A percentile compares a stretch with the other conserved stretches of the same genome.
Evolutionary conservation across 495 filamentous ascomycete genomes (phyloP).

Genomic region (Neurospora sp.): DNA sequence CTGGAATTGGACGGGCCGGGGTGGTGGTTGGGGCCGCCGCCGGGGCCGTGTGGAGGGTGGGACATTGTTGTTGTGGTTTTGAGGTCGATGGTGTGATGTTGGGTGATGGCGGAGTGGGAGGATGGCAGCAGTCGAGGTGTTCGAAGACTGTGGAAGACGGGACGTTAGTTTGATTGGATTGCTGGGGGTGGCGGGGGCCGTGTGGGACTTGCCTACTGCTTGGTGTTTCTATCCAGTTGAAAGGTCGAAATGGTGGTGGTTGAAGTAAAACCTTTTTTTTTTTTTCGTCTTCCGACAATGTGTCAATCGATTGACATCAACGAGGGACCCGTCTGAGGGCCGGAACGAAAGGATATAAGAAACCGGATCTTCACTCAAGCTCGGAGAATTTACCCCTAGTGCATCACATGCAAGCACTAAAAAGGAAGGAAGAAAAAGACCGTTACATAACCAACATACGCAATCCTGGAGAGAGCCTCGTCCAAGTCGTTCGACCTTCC

Average conservation of each 20-base stretch:
- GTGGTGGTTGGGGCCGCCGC: no score
- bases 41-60: not conserved
- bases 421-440: not conserved
- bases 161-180: not conserved
- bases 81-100: not conserved
- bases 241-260: not conserved
- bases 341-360: not conserved
- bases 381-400: not conserved
- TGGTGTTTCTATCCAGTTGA: not conserved
- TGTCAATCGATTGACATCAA: not conserved
- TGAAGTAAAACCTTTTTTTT: not conserved
- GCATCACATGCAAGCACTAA: not conserved
- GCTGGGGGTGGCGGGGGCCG: not conserved
- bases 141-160: not conserved
- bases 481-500: not conserved
- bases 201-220: not conserved
- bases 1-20: not conserved
- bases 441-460: not conserved
- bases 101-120: not conserved
- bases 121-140: not conserved
- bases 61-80: not conserved
- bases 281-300: not conserved
- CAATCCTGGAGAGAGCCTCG: not conserved
- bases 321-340: not conserved
- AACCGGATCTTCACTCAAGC: not conserved